Evolutionary conservation across 805 yeast species (phyloP), one percentile per base, ranked within the genome.

Genomic region (Candida sphagnicola): DNA sequence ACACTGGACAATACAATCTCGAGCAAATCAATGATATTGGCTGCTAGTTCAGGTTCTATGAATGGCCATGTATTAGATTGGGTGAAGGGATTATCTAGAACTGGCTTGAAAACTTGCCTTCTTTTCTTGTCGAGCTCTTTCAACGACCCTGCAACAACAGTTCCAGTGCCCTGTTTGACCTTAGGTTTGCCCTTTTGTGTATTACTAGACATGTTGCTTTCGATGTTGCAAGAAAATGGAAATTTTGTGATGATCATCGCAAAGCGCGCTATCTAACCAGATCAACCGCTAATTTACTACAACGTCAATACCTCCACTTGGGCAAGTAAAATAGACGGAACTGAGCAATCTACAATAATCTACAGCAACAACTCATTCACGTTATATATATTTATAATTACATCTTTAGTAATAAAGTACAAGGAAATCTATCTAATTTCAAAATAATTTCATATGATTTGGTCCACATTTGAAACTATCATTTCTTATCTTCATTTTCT

Each of bases 61-160:
- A 64, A 62, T 5, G 75, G 70, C 60, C 74, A 69, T 8, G 50
- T 23, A 26, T 51, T 58, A 6, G 72, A 64, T 35, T 69, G 70
- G 0, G 83, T 73, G 49, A 65, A 80, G 2, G 89, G 87, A 43
- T 78, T 78, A 19, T 80, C 81, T 15, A 82, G 60, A 2, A 82
- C 61, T 0, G 89, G 86, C 54, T 77, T 80, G 57, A 77, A 78
- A 5, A 80, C 77, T 44, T 78, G 80, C 44, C 72, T 67, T 38
- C 75, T 62, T 51, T 69, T 72, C 45, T 63, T 61, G 36, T 79
- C 83, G 2, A 69, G 42, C 16, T 69, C 72, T 44, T 73, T 77
- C 11, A 80, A 39, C 0, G 82, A 75, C 13, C 28, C 18, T 6
- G 35, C 5, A 12, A n/a, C 15, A 5, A 36, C 25, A 14, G 13